A percentile compares a stretch with the other conserved stretches of the same genome.
phyloP scores from a whole-genome alignment of 768 basidiomycete genomes.

The Mycena sanguinolenta region DNA sequence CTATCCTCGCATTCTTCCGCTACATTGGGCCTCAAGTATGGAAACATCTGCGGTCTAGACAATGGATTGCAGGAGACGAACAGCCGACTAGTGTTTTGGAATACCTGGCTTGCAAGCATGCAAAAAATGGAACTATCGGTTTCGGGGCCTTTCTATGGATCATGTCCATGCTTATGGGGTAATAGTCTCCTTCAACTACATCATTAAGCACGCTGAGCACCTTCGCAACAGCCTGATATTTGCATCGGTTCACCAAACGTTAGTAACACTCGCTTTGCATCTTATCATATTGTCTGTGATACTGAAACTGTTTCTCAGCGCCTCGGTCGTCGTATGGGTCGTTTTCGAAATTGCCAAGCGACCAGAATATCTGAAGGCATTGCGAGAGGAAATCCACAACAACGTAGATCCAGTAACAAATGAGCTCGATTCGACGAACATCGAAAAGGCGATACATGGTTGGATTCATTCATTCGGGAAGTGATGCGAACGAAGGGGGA shows the following conservation, averaged over 20 bases:
- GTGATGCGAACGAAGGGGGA: slow-evolving; percentile 54
- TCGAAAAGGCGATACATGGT: slow-evolving; percentile 40
- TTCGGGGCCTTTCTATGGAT: slow-evolving; percentile 37
- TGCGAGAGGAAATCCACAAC: slow-evolving; percentile 44
- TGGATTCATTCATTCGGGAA: slow-evolving; percentile 53
- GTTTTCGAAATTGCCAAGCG: slow-evolving; percentile 47
- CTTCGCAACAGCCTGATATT: slow-evolving; percentile 47
- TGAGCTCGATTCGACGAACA: slow-evolving; percentile 36
- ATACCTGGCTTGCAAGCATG: slow-evolving; percentile 31
- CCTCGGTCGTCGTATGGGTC: slow-evolving; percentile 51
- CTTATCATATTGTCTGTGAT: not conserved
- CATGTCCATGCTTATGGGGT: slow-evolving; percentile 46
- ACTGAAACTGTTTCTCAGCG: slow-evolving; percentile 33
- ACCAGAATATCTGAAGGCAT: slow-evolving; percentile 44
- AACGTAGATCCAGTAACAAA: slow-evolving; percentile 39
- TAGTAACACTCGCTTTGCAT: slow-evolving; percentile 20
- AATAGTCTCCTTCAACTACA: not conserved
- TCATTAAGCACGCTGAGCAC: not conserved
- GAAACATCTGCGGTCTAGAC: slow-evolving; percentile 28
- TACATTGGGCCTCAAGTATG: slow-evolving; percentile 36
- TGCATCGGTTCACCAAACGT: slow-evolving; percentile 53
- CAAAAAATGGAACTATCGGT: slow-evolving; percentile 22
- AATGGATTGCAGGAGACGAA: slow-evolving; percentile 27
- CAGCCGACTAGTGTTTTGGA: slow-evolving; percentile 31
- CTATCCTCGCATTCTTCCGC: slow-evolving; percentile 31